Evolutionary conservation across 2,329 filamentous ascomycete genomes (phyloP), one percentile per base, ranked within the genome.

Genomic region (Pseudovirgaria hyperparasitica): DNA sequence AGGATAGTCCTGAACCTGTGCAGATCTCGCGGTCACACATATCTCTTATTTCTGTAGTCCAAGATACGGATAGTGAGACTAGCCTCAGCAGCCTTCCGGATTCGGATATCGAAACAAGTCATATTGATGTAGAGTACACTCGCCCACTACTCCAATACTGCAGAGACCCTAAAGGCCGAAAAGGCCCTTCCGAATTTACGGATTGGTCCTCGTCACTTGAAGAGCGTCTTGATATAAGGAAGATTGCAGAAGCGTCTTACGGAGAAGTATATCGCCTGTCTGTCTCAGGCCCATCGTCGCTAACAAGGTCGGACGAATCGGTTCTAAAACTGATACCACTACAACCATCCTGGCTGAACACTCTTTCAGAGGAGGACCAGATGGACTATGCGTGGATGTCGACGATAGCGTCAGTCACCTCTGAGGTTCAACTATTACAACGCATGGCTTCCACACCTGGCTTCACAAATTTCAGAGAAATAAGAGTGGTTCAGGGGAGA

Each of bases 241-340:
- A 78, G 38, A 65, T 78, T 19, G 72, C 71, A 6, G 72, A 78
- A 45, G 73, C 73, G 2, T 74, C 71, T 1, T 78, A 73, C 41
- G 70, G 70, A 28, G 72, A 76, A 41, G 72, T 78, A 3, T 76
- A 75, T 44, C 67, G 71, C 9, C 51, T 76, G 33, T 60, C 55
- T 6, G 16, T 19, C n/a, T 30, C 38, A 22, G 30, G 38, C 5
- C 31, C 36, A 4, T 18, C 28, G 17, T 42, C 40, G 9, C 38
- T 52, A 18, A 39, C 45, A 10, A 38, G 32, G 11, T 41, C 42
- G 13, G 49, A 59, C 26, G 60, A 62, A 34, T 58, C 55, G 2
- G 62, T 67, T 2, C 48, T 66, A 29, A 67, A 67, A 40, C 41
- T 66, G 20, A 42, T 54, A 5, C 42, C 47, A 2, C 30, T 53